phyloP scores from a whole-genome alignment of 495 filamentous ascomycete species.

The Talaromyces trachyspermus region DNA sequence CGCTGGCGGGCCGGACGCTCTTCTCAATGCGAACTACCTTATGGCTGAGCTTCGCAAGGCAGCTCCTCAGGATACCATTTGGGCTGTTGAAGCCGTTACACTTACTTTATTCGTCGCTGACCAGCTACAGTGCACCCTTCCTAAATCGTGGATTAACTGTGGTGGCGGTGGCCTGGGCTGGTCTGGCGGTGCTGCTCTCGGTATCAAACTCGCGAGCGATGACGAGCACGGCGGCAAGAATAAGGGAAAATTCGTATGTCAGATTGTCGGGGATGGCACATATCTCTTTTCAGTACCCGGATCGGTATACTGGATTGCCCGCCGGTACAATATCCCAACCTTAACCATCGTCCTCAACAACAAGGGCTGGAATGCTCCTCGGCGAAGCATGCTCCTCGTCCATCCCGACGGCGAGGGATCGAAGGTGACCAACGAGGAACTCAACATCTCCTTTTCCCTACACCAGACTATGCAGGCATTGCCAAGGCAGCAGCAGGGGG shows the following conservation, averaged over 20 bases:
- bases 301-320: conserved; percentile 86
- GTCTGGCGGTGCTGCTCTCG: conserved; percentile 84
- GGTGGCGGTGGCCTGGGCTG: conserved; percentile 90
- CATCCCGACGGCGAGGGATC: conserved; percentile 76
- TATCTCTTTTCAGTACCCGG: conserved; percentile 85
- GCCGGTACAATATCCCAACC: conserved; percentile 79
- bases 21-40: conserved; percentile 65
- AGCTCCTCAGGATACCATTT: conserved; percentile 73
- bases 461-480: conserved; percentile 85
- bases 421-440: conserved; percentile 70
- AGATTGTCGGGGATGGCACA: conserved; percentile 90
- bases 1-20: conserved; percentile 45
- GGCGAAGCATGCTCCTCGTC: conserved; percentile 67
- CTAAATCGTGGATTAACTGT: conserved; percentile 87
- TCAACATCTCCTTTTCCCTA: conserved; percentile 87
- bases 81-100: conserved; percentile 83
- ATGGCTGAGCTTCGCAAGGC: conserved; percentile 53
- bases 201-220: conserved; percentile 80
- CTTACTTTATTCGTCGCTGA: conserved; percentile 73
- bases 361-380: conserved; percentile 87
- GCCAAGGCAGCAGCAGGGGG: conserved; percentile 84
- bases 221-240: conserved; percentile 46
- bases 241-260: conserved; percentile 79
- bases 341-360: conserved; percentile 93
- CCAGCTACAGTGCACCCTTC: conserved; percentile 65